Evolutionary conservation across 1,284 basidiomycete genomes (phyloP), one percentile per base, ranked within the genome.

Genomic region (Vanrija sp.): DNA sequence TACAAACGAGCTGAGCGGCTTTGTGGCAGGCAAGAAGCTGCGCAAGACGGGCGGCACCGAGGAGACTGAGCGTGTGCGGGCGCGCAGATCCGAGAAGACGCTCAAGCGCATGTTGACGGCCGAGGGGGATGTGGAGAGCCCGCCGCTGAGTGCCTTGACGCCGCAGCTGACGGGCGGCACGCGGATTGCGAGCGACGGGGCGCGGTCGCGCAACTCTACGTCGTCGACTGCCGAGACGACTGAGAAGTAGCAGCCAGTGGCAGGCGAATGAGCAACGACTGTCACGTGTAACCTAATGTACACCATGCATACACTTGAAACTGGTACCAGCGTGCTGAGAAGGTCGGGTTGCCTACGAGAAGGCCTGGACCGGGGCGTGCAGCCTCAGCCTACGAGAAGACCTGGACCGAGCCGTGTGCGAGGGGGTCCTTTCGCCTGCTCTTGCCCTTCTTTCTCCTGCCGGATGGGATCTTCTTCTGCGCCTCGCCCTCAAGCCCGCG

Each of bases 1-100:
- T 73, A 83, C 88, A 62, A 78, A 81, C 15, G 92, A 96, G 78
- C 69, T 97, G 56, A 77, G 78, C 25, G 88, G 86, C 4, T 96
- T 95, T 73, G 90, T 96, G 43, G 80, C 78, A 2, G 83, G 84
- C 51, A 87, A 87, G 78, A 92, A 86, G 77, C 75, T 97, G 70
- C 89, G 85, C 79, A 88, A 91, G 88, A 97, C 92, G 19, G 93
- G 93, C 43, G 93, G 93, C 6, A 86, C 90, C 20, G 92, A 95
- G 72, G 93, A 96, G 78, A 82, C 80, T 15, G 93, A 96, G 75
- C 79, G 93, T 44, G 81, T 92, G 62, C 79, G 92, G 60, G 87
- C 90, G 78, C 83, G 84, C 69, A 80, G 85, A 69, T 89, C 88
- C 67, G 92, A 94, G 49, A 76, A 85, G 75, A 85, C 88, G 19